Evolutionary conservation across 139 green algal genomes (phyloP).

Genomic region (Haematococcus sp.): DNA sequence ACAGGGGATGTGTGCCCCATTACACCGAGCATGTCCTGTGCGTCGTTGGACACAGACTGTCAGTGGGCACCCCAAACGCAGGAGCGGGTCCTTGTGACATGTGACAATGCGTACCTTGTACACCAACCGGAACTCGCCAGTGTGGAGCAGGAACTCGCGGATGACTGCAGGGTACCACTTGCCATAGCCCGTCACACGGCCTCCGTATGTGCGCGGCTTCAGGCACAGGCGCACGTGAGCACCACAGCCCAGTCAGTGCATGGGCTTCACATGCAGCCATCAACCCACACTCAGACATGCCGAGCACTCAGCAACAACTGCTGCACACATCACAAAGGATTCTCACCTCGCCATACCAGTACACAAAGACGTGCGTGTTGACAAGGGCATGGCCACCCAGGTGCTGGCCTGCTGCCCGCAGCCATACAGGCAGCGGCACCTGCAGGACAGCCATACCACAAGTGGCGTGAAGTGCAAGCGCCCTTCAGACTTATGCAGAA

Average conservation of each 20-base stretch:
- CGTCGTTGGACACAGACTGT: too few relatives aligned
- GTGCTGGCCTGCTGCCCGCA: neutral
- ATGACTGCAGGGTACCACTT: slow-evolving; percentile 9
- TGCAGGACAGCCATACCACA: too few relatives aligned
- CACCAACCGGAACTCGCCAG: slow-evolving; percentile 1
- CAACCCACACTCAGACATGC: too few relatives aligned
- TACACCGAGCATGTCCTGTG: too few relatives aligned
- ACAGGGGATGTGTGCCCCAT: too few relatives aligned
- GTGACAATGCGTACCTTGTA: slow-evolving; percentile 10
- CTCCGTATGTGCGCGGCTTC: neutral
- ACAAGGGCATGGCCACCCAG: neutral
- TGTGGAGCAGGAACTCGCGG: neutral
- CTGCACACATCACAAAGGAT: neutral
- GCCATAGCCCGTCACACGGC: neutral
- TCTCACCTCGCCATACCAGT: slow-evolving; percentile 11
- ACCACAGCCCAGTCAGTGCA: neutral
- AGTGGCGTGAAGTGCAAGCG: too few relatives aligned
- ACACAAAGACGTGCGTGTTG: neutral
- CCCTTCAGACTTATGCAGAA: too few relatives aligned
- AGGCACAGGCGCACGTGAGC: neutral
- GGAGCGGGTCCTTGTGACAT: too few relatives aligned
- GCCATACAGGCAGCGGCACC: neutral
- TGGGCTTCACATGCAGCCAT: neutral
- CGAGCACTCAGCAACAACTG: too few relatives aligned
- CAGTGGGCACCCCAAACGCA: too few relatives aligned